Evolutionary conservation across 768 basidiomycete species (phyloP).

Genomic region (Podaxis sp.): DNA sequence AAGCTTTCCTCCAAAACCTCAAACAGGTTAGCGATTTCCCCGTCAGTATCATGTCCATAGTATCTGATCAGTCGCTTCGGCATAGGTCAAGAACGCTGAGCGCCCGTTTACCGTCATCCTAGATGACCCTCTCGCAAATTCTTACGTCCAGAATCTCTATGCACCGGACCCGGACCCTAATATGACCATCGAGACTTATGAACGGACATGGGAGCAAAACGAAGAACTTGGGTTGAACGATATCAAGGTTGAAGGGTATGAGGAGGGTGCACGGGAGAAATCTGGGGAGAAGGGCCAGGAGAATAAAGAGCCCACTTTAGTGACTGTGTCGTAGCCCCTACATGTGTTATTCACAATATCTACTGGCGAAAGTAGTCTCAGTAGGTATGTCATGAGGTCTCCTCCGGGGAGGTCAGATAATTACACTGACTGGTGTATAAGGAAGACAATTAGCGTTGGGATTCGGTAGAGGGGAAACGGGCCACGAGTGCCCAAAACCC

Average conservation of each 20-base stretch:
- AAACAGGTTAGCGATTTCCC: conserved; percentile 55
- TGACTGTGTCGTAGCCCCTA: neutral
- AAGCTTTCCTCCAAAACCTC: conserved; percentile 70
- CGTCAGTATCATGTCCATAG: neutral
- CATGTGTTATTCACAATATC: no score
- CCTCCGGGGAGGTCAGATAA: no score
- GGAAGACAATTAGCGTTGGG: no score
- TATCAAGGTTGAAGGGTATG: conserved; percentile 80
- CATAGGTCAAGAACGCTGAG: conserved; percentile 73
- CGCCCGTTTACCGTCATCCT: conserved; percentile 88
- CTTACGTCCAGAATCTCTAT: conserved; percentile 94
- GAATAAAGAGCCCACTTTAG: neutral
- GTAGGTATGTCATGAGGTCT: no score
- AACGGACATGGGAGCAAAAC: conserved; percentile 86
- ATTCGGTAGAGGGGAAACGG: no score
- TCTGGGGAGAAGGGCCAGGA: conserved; percentile 1
- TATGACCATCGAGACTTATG: conserved; percentile 81
- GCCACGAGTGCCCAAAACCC: no score
- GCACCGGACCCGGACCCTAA: conserved; percentile 97
- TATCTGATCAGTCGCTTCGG: neutral
- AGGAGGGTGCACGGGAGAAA: conserved; percentile 28
- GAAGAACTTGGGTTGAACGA: conserved; percentile 93
- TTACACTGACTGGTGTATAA: no score
- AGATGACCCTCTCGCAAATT: conserved; percentile 94
- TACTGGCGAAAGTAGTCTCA: no score